Evolutionary conservation across 2,329 filamentous ascomycete species (phyloP).

Genomic region (Dendryphion nanum): DNA sequence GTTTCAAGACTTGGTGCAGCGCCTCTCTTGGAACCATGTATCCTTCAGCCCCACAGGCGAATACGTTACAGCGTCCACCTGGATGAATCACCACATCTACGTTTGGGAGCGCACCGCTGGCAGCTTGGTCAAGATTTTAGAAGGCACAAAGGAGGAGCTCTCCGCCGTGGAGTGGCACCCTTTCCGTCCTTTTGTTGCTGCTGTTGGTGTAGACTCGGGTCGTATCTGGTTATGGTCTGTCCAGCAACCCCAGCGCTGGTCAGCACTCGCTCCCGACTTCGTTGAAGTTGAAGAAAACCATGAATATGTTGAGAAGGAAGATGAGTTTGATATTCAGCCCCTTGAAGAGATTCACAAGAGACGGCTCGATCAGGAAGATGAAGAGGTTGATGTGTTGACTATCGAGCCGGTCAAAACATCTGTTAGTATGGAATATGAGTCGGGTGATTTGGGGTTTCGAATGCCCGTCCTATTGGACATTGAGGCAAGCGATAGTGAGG

Average conservation of each 20-base stretch:
- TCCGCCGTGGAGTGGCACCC: constrained; percentile 98
- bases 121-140: constrained; percentile 92
- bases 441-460: constrained; percentile 60
- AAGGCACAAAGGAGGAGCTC: constrained; percentile 94
- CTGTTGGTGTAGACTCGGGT: constrained; percentile 88
- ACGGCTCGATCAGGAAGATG: constrained; percentile 86
- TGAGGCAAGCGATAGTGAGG: constrained; percentile 91
- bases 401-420: constrained; percentile 63
- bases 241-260: constrained; percentile 94
- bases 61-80: constrained; percentile 94
- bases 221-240: constrained; percentile 96
- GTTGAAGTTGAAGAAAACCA: constrained; percentile 97
- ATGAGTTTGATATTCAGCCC: constrained; percentile 97
- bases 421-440: constrained; percentile 46
- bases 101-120: constrained; percentile 96
- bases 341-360: constrained; percentile 92
- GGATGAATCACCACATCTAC: constrained; percentile 98
- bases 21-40: constrained; percentile 93
- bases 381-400: constrained; percentile 86
- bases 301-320: constrained; percentile 91
- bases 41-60: constrained; percentile 92
- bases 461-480: constrained; percentile 95
- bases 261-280: constrained; percentile 93
- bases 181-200: constrained; percentile 78
- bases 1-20: constrained; percentile 96